These are phyloP conservation scores for Haplosporangium sp. DNA, from an alignment of 371 early-diverging fungal genomes.

Conservation along the genomic window DNA sequence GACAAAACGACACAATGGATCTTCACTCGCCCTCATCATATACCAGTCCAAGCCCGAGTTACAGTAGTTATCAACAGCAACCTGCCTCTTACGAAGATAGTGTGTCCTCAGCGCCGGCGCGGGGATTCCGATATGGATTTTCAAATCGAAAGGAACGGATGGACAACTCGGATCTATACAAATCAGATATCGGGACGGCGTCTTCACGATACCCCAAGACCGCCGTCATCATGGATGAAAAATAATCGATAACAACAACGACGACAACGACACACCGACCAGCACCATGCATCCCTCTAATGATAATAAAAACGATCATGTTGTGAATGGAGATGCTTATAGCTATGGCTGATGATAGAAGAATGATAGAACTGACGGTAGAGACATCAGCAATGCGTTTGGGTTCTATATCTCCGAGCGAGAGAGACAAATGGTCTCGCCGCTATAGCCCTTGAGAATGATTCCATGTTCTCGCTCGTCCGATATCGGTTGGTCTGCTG, in stretches of 20 bases:
- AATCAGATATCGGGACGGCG: conserved; percentile 25
- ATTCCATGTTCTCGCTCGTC: not conserved
- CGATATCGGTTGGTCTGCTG: not conserved
- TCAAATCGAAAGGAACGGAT: conserved; percentile 21
- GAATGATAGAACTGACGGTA: no score
- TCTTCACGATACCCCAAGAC: conserved; percentile 27
- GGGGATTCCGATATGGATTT: conserved; percentile 39
- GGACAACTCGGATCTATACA: conserved; percentile 41
- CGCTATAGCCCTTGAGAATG: not conserved
- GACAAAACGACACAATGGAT: conserved; percentile 23
- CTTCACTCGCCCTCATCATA: conserved; percentile 8
- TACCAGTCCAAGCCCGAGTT: conserved; percentile 23
- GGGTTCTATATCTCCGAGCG: not conserved
- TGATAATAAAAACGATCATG: not conserved
- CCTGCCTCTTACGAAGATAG: conserved; percentile 33
- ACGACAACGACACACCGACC: not conserved
- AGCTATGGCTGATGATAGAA: not conserved
- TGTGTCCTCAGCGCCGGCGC: conserved; percentile 14
- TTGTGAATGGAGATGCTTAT: not conserved
- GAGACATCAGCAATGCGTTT: not conserved
- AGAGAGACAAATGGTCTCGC: no score
- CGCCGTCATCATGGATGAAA: conserved; percentile 34
- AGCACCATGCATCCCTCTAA: not conserved
- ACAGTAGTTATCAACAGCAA: conserved; percentile 20
- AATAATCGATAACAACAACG: conserved; percentile 6